Percentiles rank a stretch among this genome's conserved stretches.
These are phyloP conservation scores for Penicillium sp. DNA, from an alignment of 2,329 filamentous ascomycete genomes.

Conservation along the genomic window DNA sequence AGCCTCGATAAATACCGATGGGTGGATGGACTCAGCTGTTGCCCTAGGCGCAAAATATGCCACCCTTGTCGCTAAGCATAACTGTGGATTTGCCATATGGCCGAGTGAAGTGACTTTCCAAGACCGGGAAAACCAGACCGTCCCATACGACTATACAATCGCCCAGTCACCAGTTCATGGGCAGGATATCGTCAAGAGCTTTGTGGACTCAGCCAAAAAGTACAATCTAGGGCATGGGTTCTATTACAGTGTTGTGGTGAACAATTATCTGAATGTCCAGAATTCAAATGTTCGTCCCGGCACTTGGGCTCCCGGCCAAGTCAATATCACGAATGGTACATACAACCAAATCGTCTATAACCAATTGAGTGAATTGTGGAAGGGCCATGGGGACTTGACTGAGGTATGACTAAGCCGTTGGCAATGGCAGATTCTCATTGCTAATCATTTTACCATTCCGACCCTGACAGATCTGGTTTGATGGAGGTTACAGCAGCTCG, in stretches of 20 bases:
- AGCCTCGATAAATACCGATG: not conserved
- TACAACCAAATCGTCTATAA: conserved; percentile 10
- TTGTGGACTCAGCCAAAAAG: conserved; percentile 24
- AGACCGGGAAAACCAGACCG: conserved; percentile 21
- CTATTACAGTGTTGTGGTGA: conserved; percentile 32
- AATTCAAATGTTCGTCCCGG: conserved; percentile 5
- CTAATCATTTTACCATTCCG: not conserved
- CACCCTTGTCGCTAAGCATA: conserved; percentile 32
- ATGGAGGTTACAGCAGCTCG: not conserved
- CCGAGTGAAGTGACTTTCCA: conserved; percentile 28
- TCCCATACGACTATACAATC: conserved; percentile 30
- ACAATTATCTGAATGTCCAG: conserved; percentile 28
- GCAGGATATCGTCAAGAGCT: conserved; percentile 24
- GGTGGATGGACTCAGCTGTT: conserved; percentile 10
- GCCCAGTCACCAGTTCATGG: conserved; percentile 26
- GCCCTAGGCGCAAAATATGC: conserved; percentile 30
- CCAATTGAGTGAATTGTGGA: conserved; percentile 10
- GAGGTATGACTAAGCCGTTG: not conserved
- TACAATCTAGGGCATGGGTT: conserved; percentile 13
- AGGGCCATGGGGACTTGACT: conserved; percentile 6
- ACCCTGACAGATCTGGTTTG: not conserved
- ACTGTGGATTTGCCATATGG: conserved; percentile 32
- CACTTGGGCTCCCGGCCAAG: conserved; percentile 8
- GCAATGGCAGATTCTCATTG: not conserved
- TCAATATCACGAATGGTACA: conserved; percentile 10